Percentiles rank a stretch among this genome's conserved stretches.
Conservation (phyloP, 768 basidiomycete genomes). For the Russula foetens region DNA sequence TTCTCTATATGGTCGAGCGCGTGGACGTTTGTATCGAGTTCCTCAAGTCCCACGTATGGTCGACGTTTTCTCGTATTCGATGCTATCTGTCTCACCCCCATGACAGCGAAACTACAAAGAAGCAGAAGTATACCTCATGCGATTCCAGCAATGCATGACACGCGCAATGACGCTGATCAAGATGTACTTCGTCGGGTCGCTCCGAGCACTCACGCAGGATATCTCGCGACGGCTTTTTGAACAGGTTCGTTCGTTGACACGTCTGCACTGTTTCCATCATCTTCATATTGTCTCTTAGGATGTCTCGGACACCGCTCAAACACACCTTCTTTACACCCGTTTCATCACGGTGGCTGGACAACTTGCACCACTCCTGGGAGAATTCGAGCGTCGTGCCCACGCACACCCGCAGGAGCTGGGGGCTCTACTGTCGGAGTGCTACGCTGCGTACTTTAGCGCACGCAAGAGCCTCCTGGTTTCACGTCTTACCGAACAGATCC, state of each 20-base stretch:
- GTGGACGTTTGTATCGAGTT: conserved; percentile 94
- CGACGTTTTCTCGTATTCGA: background rate
- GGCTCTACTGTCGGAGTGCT: conserved; percentile 78
- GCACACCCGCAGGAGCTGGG: conserved; percentile 80
- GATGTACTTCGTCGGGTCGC: conserved; percentile 87
- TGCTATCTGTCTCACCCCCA: background rate
- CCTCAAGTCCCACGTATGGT: conserved; percentile 73
- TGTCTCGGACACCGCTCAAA: conserved; percentile 70
- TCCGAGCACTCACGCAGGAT: conserved; percentile 72
- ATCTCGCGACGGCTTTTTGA: conserved; percentile 68
- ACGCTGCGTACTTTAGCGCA: conserved; percentile 69
- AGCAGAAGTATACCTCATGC: conserved; percentile 88
- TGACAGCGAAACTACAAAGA: conserved; percentile 82
- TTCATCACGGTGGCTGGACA: conserved; percentile 67
- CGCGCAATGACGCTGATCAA: conserved; percentile 97
- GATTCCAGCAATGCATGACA: conserved; percentile 98
- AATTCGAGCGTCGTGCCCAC: conserved; percentile 72
- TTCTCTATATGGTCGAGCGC: conserved; percentile 92
- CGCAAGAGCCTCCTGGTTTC: conserved; percentile 66
- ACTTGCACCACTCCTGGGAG: conserved; percentile 69
- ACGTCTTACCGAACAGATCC: conserved; percentile 74
- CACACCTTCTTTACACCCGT: conserved; percentile 84
- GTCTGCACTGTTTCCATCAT: background rate
- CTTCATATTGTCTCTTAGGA: conserved; percentile 36
- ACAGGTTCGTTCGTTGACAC: conserved; percentile 38